phyloP scores from a whole-genome alignment of 2,329 filamentous ascomycete genomes.

The Ilyonectria sp. region DNA sequence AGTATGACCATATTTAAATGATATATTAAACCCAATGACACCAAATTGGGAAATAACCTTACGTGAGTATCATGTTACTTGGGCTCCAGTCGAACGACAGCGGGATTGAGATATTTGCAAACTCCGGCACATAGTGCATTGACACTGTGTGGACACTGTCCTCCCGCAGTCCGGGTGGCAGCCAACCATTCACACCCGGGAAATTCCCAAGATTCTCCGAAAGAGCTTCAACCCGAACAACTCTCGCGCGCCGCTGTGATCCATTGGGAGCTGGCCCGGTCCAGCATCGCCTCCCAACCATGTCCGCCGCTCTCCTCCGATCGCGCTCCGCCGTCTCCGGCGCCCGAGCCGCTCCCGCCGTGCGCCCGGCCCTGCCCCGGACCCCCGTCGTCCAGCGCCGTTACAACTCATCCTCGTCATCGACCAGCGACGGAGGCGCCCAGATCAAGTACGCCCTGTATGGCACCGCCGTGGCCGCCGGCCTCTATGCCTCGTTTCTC shows the following conservation, averaged over 20 bases:
- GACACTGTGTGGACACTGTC: slow-evolving; percentile 42
- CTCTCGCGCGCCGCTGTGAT: slow-evolving; percentile 43
- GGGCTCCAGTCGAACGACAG: neutral
- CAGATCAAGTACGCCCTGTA: slow-evolving; percentile 57
- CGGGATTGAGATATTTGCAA: slow-evolving; percentile 5
- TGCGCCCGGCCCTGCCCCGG: slow-evolving; percentile 38
- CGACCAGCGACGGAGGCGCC: slow-evolving; percentile 47
- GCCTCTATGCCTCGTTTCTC: slow-evolving; percentile 69
- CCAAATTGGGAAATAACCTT: neutral
- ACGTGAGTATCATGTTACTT: neutral
- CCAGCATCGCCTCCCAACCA: slow-evolving; percentile 46
- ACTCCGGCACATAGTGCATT: slow-evolving; percentile 35
- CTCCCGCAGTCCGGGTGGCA: slow-evolving; percentile 28
- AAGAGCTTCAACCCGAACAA: slow-evolving; percentile 48
- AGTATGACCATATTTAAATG: too few relatives aligned
- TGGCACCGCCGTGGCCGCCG: slow-evolving; percentile 58
- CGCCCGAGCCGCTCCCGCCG: slow-evolving; percentile 37
- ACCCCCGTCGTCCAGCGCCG: slow-evolving; percentile 46
- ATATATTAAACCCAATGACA: too few relatives aligned
- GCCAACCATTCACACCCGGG: slow-evolving; percentile 38
- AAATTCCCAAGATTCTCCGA: slow-evolving; percentile 42
- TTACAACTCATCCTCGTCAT: slow-evolving; percentile 53
- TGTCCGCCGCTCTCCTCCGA: slow-evolving; percentile 46
- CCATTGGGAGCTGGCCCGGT: slow-evolving; percentile 50
- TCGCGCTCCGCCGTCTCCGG: slow-evolving; percentile 42